Evolutionary conservation across 1,139 yeast genomes (phyloP).

Genomic region (Geotrichum carabidarum): DNA sequence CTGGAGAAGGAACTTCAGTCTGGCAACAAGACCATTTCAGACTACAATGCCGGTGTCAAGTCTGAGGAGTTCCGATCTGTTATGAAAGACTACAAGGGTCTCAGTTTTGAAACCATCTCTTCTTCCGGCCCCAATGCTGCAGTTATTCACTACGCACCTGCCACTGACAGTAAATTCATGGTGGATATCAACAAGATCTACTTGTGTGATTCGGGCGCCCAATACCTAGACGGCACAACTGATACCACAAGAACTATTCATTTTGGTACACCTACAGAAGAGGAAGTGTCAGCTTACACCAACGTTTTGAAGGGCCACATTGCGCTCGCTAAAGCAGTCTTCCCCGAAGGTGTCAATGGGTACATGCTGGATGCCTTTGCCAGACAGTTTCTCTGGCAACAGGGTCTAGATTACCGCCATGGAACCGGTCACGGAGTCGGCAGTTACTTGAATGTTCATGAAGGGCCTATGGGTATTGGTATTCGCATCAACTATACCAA

Average conservation of each 20-base stretch:
- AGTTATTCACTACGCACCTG: conserved; percentile 85
- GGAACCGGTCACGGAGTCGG: conserved; percentile 99
- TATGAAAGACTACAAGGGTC: conserved; percentile 60
- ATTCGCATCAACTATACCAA: conserved; percentile 42
- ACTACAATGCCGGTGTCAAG: conserved; percentile 71
- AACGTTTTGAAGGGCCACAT: conserved; percentile 88
- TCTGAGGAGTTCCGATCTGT: conserved; percentile 54
- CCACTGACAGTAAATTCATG: conserved; percentile 51
- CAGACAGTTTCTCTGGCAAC: conserved; percentile 79
- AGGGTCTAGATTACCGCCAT: conserved; percentile 88
- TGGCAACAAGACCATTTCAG: conserved; percentile 62
- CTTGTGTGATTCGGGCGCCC: conserved; percentile 90
- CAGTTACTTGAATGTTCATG: conserved; percentile 86
- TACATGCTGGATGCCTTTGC: conserved; percentile 79
- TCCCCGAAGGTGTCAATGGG: conserved; percentile 88
- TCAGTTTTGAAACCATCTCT: conserved; percentile 88
- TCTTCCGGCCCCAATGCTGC: conserved; percentile 94
- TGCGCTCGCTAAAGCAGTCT: conserved; percentile 66
- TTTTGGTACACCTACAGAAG: conserved; percentile 61
- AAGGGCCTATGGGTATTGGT: conserved; percentile 93
- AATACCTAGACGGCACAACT: conserved; percentile 90
- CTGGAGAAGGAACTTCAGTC: conserved; percentile 56
- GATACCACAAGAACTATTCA: conserved; percentile 93
- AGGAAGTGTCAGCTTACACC: conserved; percentile 73
- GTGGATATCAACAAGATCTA: conserved; percentile 76